Base-by-base conservation (phyloP, 2,329 filamentous ascomycete species). In the Diaporthe longicolla region DNA sequence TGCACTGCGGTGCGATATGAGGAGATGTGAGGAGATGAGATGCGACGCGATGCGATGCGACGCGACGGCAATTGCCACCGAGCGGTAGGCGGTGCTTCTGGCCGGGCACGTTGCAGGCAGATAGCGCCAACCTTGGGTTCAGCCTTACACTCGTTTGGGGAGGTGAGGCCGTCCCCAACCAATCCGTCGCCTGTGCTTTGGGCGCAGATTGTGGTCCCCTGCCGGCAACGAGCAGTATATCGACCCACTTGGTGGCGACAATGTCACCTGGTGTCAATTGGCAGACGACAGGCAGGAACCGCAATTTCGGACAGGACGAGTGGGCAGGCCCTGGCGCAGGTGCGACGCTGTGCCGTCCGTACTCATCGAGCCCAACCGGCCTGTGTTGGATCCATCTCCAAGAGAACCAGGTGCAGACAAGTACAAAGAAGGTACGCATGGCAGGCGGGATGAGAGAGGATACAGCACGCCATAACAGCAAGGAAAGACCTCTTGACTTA, bases 211-310 rank as follows among this genome's bases (percentile, higher is more conserved):
- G 68, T 70, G 68, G 57, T 35, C 24, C 35, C 37, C 45, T 45
- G 26, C 59, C 40, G 50, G 50, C 59, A n/a, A 37, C 65, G 13
- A 61, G 13, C 58, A 45, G 43, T 48, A 48, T 50, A 50, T 48
- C 57, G 55, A 73, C 61, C 73, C 73, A 69, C 70, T 70, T 58
- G 61, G 48, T 40, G 48, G 55, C 50, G 73, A 69, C 43, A 19
- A 43, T 68, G 54, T 52, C 55, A 68, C 73, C 50, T 48, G 63
- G 26, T 70, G 43, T 54, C 69, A 74, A 72, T 55, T 57, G 73
- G 43, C 61, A 63, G 37, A 37, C n/a, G 55, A 63, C 54, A 55
- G 19, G 21, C 48, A 29, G 15, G 29, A 61, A 21, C 24, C n/a
- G 52, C 35, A 52, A 40, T n/a, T 40, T 61, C 52, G 35, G 69